These are phyloP conservation scores for Saccharomyces hybrid DNA, from an alignment of 1,139 yeast species.

Conservation along the genomic window DNA sequence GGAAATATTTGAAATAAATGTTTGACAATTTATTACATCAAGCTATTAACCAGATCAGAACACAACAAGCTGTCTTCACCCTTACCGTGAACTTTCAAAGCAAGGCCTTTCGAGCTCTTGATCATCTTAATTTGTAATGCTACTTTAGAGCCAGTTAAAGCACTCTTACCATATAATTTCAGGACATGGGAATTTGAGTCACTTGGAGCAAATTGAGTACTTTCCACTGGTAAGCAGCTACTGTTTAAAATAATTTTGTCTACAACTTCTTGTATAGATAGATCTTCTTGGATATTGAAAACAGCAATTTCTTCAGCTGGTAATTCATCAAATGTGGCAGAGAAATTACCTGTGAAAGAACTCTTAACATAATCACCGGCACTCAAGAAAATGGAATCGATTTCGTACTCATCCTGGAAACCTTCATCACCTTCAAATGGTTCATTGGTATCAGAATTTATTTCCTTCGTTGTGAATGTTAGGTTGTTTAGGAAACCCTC, in stretches of 20 bases:
- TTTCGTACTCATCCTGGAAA: conserved; percentile 86
- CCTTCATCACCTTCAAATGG: conserved; percentile 74
- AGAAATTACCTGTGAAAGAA: conserved; percentile 70
- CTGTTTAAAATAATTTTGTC: conserved; percentile 46
- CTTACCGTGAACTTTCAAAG: conserved; percentile 68
- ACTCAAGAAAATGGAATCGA: conserved; percentile 66
- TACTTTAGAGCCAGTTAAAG: conserved; percentile 56
- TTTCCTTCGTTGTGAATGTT: conserved; percentile 71
- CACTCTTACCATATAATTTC: conserved; percentile 77
- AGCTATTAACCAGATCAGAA: conserved; percentile 41
- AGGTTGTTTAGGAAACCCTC: conserved; percentile 62
- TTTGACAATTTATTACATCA: conserved; percentile 15
- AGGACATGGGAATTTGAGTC: conserved; percentile 59
- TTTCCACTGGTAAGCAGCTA: conserved; percentile 60
- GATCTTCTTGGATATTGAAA: conserved; percentile 44
- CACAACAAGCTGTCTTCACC: conserved; percentile 50
- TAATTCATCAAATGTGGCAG: conserved; percentile 66
- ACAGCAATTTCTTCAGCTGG: conserved; percentile 52
- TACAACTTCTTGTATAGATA: conserved; percentile 44
- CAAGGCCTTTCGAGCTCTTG: conserved; percentile 61
- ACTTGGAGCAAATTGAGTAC: conserved; percentile 57
- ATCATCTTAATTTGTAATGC: conserved; percentile 69
- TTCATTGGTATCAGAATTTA: conserved; percentile 65
- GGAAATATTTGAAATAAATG: not conserved
- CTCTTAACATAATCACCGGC: conserved; percentile 84